Evolutionary conservation across 495 filamentous ascomycete species (phyloP).

Genomic region (Annulohypoxylon maeteangense): DNA sequence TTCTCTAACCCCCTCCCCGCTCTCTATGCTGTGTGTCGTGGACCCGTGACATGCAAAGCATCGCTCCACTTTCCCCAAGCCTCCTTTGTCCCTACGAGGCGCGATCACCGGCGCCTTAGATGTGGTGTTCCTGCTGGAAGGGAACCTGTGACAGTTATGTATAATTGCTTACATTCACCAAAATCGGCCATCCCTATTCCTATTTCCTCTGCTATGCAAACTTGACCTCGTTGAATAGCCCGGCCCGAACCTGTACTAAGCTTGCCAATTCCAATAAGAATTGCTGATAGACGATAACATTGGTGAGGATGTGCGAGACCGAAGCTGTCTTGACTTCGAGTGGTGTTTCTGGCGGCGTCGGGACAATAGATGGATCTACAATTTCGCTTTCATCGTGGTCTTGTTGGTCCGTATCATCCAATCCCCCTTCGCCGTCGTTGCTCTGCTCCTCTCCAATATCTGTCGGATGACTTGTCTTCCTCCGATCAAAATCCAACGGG

Average conservation of each 20-base stretch:
- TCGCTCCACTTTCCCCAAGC: conserved; percentile 10
- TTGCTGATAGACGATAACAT: conserved; percentile 77
- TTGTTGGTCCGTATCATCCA: conserved; percentile 46
- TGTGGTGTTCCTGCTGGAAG: conserved; percentile 23
- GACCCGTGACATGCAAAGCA: conserved; percentile 19
- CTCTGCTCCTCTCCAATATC: conserved; percentile 39
- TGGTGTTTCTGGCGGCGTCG: conserved; percentile 38
- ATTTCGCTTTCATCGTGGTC: conserved; percentile 56
- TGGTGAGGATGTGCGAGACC: conserved; percentile 88
- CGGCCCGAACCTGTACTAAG: conserved; percentile 84
- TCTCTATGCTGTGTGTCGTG: conserved; percentile 14
- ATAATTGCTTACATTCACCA: neutral
- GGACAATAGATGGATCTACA: conserved; percentile 41
- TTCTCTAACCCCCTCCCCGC: neutral
- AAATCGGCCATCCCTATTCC: conserved; percentile 40
- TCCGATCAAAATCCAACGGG: conserved; percentile 51
- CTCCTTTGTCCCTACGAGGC: neutral
- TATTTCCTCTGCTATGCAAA: conserved; percentile 58
- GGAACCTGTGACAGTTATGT: conserved; percentile 7
- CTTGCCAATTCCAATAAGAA: conserved; percentile 92
- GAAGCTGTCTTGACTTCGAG: conserved; percentile 65
- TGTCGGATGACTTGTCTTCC: conserved; percentile 33
- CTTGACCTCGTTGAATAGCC: conserved; percentile 85
- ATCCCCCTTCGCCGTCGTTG: conserved; percentile 28
- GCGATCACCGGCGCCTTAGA: conserved; percentile 18